phyloP scores from a whole-genome alignment of 2,329 filamentous ascomycete genomes.

The Ascochyta rabiei region DNA sequence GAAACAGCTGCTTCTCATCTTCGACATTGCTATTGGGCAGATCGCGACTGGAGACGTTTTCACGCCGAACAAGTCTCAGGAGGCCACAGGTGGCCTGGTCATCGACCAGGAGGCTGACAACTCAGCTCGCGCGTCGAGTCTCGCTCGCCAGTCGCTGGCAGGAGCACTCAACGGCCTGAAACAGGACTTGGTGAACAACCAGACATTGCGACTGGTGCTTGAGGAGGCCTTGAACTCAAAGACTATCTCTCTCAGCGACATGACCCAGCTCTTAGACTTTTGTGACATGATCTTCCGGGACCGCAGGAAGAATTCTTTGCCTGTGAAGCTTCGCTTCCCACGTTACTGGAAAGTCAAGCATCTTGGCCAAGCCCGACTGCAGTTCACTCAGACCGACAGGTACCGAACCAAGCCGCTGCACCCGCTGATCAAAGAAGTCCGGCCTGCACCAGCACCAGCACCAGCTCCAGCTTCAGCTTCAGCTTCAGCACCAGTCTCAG shows the following conservation, averaged over 20 bases:
- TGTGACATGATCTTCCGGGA: slow-evolving; percentile 61
- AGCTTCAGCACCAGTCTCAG: not conserved
- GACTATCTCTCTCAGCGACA: slow-evolving; percentile 58
- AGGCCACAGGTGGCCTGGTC: slow-evolving; percentile 55
- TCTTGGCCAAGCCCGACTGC: slow-evolving; percentile 54
- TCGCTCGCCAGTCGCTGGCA: slow-evolving; percentile 62
- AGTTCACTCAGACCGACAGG: slow-evolving; percentile 37
- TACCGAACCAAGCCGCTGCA: slow-evolving; percentile 26
- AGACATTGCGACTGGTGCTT: slow-evolving; percentile 58
- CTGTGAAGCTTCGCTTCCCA: slow-evolving; percentile 60
- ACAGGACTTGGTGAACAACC: slow-evolving; percentile 56
- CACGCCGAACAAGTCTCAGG: slow-evolving; percentile 34
- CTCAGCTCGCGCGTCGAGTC: slow-evolving; percentile 55
- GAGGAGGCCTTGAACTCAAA: slow-evolving; percentile 63
- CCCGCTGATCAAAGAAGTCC: slow-evolving; percentile 15
- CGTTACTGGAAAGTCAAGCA: slow-evolving; percentile 63
- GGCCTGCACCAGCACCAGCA: slow-evolving; percentile 11
- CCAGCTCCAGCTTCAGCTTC: slow-evolving; percentile 13
- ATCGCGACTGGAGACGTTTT: slow-evolving; percentile 63
- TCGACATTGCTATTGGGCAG: slow-evolving; percentile 62
- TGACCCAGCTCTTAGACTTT: slow-evolving; percentile 63
- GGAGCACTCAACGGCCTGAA: slow-evolving; percentile 65
- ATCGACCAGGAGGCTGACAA: slow-evolving; percentile 60
- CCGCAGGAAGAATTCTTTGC: slow-evolving; percentile 53
- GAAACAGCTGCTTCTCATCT: slow-evolving; percentile 57